Conservation (phyloP, 1,284 basidiomycete genomes). For the Violaceomyces palustris region DNA sequence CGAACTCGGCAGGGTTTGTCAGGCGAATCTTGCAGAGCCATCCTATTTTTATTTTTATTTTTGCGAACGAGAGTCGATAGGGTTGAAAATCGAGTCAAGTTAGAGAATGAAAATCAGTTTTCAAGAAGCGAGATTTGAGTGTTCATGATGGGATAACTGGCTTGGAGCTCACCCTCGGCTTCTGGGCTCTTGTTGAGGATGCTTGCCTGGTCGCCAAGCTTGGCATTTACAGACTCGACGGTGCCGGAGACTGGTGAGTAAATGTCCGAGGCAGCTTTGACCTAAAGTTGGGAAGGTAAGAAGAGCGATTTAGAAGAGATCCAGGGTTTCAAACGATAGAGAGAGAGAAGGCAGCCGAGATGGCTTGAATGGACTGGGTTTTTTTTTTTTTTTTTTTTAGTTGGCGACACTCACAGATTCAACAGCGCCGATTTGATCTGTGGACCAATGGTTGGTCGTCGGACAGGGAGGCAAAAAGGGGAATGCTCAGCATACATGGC, state of each 20-base stretch:
- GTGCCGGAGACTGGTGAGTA: constrained; percentile 88
- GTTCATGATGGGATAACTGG: no score
- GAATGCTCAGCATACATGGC: no score
- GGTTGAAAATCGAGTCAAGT: no score
- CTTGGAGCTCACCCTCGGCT: constrained; percentile 64
- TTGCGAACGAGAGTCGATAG: no score
- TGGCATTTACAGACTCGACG: constrained; percentile 73
- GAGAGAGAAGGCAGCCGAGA: no score
- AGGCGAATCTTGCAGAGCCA: constrained; percentile 94
- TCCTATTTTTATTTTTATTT: no score
- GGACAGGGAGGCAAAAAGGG: no score
- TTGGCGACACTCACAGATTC: constrained; percentile 74
- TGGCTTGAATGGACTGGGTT: no score
- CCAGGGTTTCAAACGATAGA: background rate
- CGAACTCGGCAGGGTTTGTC: constrained; percentile 66
- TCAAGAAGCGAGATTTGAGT: no score
- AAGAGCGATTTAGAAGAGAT: background rate
- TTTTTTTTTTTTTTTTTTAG: no score
- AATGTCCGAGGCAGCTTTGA: constrained; percentile 96
- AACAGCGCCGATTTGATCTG: constrained; percentile 88
- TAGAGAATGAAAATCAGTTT: no score
- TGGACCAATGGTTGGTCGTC: no score
- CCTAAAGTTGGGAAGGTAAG: constrained; percentile 5
- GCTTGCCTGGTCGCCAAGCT: constrained; percentile 66
- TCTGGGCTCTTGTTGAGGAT: constrained; percentile 87